phyloP scores from a whole-genome alignment of 1,284 basidiomycete genomes.

The Pseudozyma thailandica region DNA sequence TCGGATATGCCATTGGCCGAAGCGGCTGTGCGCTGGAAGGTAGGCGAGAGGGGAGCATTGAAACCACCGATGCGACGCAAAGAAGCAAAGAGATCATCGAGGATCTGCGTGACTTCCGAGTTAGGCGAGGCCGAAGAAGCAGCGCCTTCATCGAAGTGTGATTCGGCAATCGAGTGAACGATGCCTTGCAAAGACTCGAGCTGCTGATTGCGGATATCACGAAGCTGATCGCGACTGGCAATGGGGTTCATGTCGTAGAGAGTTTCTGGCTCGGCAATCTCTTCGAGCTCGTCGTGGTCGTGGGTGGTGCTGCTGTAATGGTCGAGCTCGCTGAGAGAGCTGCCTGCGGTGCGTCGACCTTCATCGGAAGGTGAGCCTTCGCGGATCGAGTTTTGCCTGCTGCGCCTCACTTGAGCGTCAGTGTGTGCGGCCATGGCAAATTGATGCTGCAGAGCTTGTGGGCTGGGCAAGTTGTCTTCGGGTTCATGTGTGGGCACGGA shows the following conservation, averaged over 20 bases:
- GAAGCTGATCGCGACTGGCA: conserved; percentile 16
- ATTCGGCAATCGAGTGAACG: conserved; percentile 32
- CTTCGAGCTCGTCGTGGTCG: conserved; percentile 34
- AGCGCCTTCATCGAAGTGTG: conserved; percentile 13
- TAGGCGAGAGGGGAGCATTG: conserved; percentile 34
- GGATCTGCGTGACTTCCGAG: conserved; percentile 19
- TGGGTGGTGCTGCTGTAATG: conserved; percentile 3
- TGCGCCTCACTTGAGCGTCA: conserved; percentile 22
- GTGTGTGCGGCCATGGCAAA: conserved; percentile 30
- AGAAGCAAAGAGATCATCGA: conserved; percentile 44
- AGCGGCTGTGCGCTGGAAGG: conserved; percentile 14
- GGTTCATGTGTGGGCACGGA: conserved; percentile 54
- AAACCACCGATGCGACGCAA: conserved; percentile 32
- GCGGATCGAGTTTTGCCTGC: conserved; percentile 19
- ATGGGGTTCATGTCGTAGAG: conserved; percentile 8
- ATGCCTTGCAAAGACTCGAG: conserved; percentile 33
- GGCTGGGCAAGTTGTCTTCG: conserved; percentile 44
- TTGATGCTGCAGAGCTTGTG: conserved; percentile 30
- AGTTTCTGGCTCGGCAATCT: conserved; percentile 29
- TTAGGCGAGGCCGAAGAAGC: conserved; percentile 1
- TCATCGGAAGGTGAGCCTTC: conserved; percentile 6
- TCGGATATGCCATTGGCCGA: conserved; percentile 14
- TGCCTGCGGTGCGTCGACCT: neutral
- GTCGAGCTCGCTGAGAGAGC: conserved; percentile 9
- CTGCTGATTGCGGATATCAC: conserved; percentile 31